Conservation (phyloP, 495 filamentous ascomycete species). For the Aspergillus cavernicola region DNA sequence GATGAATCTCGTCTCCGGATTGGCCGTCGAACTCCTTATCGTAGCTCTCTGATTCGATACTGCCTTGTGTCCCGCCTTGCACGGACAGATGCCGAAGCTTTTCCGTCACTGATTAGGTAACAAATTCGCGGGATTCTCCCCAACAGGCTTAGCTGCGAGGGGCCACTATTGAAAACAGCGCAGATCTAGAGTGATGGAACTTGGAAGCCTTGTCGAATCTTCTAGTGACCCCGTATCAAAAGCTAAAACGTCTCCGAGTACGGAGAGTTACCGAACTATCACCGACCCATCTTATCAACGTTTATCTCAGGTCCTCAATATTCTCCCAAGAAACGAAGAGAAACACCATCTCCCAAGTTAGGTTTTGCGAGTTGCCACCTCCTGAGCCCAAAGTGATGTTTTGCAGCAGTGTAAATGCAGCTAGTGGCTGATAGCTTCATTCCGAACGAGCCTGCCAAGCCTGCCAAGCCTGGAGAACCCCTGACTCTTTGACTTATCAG, state of each 20-base stretch:
- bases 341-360: not conserved
- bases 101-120: conserved; percentile 6
- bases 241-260: not conserved
- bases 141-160: not conserved
- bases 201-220: conserved; percentile 4
- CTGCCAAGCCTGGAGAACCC: conserved; percentile 8
- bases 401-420: not conserved
- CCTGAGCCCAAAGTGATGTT: conserved; percentile 3
- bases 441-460: not conserved
- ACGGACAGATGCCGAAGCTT: conserved; percentile 22
- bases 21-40: conserved; percentile 21
- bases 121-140: not conserved
- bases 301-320: not conserved
- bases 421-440: conserved; percentile 1
- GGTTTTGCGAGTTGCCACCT: not conserved
- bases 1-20: conserved; percentile 13
- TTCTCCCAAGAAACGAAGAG: not conserved
- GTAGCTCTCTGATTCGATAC: conserved; percentile 12
- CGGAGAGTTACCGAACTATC: not conserved
- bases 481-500: not conserved
- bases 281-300: conserved; percentile 4
- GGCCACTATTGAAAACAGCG: not conserved
- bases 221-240: not conserved
- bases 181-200: not conserved
- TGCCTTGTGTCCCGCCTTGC: conserved; percentile 2